Evolutionary conservation across 1,284 basidiomycete genomes (phyloP).

Genomic region (Coriolopsis trogii): DNA sequence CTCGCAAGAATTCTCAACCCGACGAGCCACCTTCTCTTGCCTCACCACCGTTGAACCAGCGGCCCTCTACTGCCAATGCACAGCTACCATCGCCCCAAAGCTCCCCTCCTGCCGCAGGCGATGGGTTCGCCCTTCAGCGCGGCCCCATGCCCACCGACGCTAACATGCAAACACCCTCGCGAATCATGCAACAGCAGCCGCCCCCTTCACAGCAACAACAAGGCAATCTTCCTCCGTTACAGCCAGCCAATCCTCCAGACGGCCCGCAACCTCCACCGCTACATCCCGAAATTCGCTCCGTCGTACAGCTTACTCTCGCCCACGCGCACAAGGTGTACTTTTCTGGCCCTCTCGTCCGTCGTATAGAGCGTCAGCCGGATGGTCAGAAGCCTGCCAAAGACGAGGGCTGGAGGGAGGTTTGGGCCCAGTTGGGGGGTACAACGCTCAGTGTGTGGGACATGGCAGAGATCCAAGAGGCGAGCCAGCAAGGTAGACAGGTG

Average conservation of each 20-base stretch:
- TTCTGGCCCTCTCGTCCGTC: conserved; percentile 76
- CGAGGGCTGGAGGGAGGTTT: conserved; percentile 90
- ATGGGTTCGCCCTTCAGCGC: background rate
- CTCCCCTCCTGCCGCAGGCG: background rate
- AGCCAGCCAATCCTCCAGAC: conserved; percentile 5
- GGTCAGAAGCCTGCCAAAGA: conserved; percentile 73
- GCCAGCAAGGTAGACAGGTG: conserved; percentile 77
- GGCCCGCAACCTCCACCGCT: conserved; percentile 40
- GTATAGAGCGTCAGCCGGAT: conserved; percentile 75
- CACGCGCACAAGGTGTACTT: conserved; percentile 82
- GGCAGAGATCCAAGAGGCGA: conserved; percentile 81
- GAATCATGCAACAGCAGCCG: background rate
- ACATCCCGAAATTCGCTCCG: conserved; percentile 79
- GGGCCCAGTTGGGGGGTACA: conserved; percentile 93
- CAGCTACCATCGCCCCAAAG: background rate
- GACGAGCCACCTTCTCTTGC: conserved; percentile 5
- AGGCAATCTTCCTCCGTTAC: background rate
- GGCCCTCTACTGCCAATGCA: background rate
- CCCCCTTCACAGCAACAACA: background rate
- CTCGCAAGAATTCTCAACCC: conserved; percentile 18
- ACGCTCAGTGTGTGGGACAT: conserved; percentile 93
- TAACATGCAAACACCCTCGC: background rate
- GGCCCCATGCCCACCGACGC: background rate
- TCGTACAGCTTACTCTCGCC: conserved; percentile 66
- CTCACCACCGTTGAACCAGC: conserved; percentile 4